A percentile compares a stretch with the other conserved stretches of the same genome.
Conservation (phyloP, 2,329 filamentous ascomycete genomes). For the Blastomyces parvus region DNA sequence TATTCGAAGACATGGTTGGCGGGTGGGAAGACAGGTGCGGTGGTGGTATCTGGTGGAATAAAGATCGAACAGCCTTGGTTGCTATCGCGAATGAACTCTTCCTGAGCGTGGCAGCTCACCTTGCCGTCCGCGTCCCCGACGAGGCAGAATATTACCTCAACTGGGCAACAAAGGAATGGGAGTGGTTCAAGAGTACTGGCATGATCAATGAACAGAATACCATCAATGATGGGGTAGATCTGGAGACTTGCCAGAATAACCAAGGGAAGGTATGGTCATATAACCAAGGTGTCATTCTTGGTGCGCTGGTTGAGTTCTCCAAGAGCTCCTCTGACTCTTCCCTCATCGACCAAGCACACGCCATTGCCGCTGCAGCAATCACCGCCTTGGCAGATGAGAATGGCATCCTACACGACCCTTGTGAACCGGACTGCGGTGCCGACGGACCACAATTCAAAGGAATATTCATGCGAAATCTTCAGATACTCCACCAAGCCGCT, state of each 20-base stretch:
- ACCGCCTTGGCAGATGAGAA: constrained; percentile 35
- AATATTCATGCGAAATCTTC: constrained; percentile 57
- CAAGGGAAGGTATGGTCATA: constrained; percentile 38
- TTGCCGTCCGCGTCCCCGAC: constrained; percentile 41
- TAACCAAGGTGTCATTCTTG: constrained; percentile 54
- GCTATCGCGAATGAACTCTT: constrained; percentile 52
- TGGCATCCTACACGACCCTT: constrained; percentile 46
- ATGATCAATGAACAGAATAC: constrained; percentile 41
- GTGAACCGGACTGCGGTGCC: constrained; percentile 44
- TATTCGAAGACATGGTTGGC: constrained; percentile 41
- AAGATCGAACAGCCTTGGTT: constrained; percentile 38
- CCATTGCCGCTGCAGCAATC: constrained; percentile 48
- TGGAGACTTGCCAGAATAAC: constrained; percentile 23
- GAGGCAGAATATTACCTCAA: constrained; percentile 30
- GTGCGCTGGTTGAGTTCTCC: constrained; percentile 46
- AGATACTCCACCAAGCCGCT: constrained; percentile 45
- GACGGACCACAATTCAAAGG: constrained; percentile 61
- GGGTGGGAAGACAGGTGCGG: constrained; percentile 31
- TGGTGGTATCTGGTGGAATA: constrained; percentile 42
- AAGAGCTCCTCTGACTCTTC: constrained; percentile 32
- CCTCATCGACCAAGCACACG: constrained; percentile 37
- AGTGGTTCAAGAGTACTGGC: constrained; percentile 43
- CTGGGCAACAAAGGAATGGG: constrained; percentile 41
- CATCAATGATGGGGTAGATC: constrained; percentile 36
- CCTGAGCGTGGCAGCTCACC: constrained; percentile 45